Evolutionary conservation across 1,284 basidiomycete genomes (phyloP), one percentile per base, ranked within the genome.

Genomic region (Cutaneotrichosporon curvatum): DNA sequence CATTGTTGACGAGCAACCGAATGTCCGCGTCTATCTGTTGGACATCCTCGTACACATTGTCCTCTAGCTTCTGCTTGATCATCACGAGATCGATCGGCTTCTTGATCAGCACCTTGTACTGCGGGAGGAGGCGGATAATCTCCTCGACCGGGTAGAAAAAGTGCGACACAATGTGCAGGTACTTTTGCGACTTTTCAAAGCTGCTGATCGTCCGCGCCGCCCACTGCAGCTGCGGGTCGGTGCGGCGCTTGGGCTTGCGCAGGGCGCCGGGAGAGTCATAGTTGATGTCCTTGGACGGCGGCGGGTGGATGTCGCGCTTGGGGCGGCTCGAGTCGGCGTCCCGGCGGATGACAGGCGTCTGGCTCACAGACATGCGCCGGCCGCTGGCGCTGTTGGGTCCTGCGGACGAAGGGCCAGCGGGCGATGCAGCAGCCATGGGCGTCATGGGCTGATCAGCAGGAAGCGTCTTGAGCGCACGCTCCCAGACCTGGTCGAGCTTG

Each of bases 271-370:
- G 59, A 36, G 71, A 77, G 61, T 90, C 86, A 66, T 91, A 95
- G 0, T 85, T 81, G 18, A 95, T 73, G 60, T 97, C 94, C 70
- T 90, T 91, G 0, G 90, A 83, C 14, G 90, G 83, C 16, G 92
- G 92, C 11, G 92, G 89, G 62, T 96, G 91, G 33, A 96, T 92
- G 70, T 97, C 94, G 44, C 94, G 86, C 74, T 96, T 96, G 1
- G 94, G 94, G 18, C 94, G 81, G n/a, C 80, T 78, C 22, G 72
- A 73, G 51, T 80, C 73, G 37, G 75, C 76, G 11, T 70, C 70
- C 7, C 70, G 65, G 20, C 71, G 67, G 30, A 68, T 65, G 22
- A 58, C 58, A 6, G 71, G 70, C 8, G 64, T 58, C 45, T 69
- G 68, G 2, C 67, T 67, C 35, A 70, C 52, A 20, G 65, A 68